Evolutionary conservation across 73 alveolate species (phyloP).

Genomic region (Urostyla sp.): DNA sequence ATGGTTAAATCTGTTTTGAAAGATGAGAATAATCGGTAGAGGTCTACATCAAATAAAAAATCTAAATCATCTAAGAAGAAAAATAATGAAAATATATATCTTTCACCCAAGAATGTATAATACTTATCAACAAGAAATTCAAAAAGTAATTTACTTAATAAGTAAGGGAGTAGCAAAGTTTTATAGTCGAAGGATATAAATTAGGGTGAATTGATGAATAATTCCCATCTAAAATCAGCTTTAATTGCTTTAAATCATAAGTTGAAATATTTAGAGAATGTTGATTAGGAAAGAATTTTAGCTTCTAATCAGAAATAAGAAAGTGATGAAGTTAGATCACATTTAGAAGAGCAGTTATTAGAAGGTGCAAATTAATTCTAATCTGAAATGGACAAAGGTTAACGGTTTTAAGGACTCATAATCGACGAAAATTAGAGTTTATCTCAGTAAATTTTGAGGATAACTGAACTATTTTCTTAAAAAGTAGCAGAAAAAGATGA

Average conservation of each 20-base stretch:
- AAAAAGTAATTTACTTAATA: too few relatives aligned
- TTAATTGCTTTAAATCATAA: constrained; percentile 48
- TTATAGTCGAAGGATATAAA: too few relatives aligned
- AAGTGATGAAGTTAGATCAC: constrained; percentile 38
- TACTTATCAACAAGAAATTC: too few relatives aligned
- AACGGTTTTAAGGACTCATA: constrained; percentile 20
- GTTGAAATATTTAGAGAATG: constrained; percentile 41
- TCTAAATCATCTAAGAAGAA: too few relatives aligned
- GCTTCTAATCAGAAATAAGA: constrained; percentile 7
- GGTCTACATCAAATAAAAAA: too few relatives aligned
- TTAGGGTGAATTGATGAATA: neutral
- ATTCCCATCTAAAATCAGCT: constrained; percentile 46
- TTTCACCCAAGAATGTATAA: too few relatives aligned
- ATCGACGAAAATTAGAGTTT: constrained; percentile 39
- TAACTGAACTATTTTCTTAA: constrained; percentile 50
- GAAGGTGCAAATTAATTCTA: constrained; percentile 24
- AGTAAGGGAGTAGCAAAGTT: too few relatives aligned
- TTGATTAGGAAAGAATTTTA: constrained; percentile 18
- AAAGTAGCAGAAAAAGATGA: constrained; percentile 50
- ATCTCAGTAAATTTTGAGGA: constrained; percentile 10
- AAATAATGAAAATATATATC: too few relatives aligned
- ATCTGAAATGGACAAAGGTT: constrained; percentile 25
- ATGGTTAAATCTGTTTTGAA: too few relatives aligned
- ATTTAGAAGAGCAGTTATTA: constrained; percentile 22
- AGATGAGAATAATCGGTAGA: too few relatives aligned